These are phyloP conservation scores for Apiospora malaysiana DNA, from an alignment of 2,329 filamentous ascomycete species.

Conservation along the genomic window DNA sequence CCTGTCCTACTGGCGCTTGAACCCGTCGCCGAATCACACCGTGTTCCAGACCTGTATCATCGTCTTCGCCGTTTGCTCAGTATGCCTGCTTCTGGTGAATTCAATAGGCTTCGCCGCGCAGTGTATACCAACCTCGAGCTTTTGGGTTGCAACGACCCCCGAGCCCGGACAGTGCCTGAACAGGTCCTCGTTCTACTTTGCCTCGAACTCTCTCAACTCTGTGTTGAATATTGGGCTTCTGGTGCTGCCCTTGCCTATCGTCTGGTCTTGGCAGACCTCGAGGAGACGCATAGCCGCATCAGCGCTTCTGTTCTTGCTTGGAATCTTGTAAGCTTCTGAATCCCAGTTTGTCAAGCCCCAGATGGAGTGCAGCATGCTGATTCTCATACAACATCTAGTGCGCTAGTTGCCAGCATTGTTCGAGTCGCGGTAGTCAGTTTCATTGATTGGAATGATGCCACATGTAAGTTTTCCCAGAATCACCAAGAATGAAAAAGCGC, in stretches of 20 bases:
- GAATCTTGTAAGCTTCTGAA: conserved; percentile 36
- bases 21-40: conserved; percentile 23
- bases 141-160: conserved; percentile 11
- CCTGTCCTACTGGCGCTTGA: conserved; percentile 39
- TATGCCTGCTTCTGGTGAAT: not conserved
- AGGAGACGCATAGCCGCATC: conserved; percentile 38
- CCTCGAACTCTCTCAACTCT: conserved; percentile 37
- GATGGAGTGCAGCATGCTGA: not conserved
- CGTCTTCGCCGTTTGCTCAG: not conserved
- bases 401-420: conserved; percentile 37
- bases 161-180: conserved; percentile 32
- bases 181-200: conserved; percentile 34
- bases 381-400: conserved; percentile 24
- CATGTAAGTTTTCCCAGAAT: conserved; percentile 24
- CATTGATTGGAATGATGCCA: conserved; percentile 35
- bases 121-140: not conserved
- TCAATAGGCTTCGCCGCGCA: not conserved
- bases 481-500: too few relatives aligned
- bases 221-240: conserved; percentile 38
- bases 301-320: conserved; percentile 40
- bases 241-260: conserved; percentile 38
- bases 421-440: conserved; percentile 36
- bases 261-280: conserved; percentile 38
- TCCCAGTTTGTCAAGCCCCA: not conserved
- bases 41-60: not conserved